These are phyloP conservation scores for Talaromyces thailandensis DNA, from an alignment of 495 filamentous ascomycete species.

Conservation along the genomic window DNA sequence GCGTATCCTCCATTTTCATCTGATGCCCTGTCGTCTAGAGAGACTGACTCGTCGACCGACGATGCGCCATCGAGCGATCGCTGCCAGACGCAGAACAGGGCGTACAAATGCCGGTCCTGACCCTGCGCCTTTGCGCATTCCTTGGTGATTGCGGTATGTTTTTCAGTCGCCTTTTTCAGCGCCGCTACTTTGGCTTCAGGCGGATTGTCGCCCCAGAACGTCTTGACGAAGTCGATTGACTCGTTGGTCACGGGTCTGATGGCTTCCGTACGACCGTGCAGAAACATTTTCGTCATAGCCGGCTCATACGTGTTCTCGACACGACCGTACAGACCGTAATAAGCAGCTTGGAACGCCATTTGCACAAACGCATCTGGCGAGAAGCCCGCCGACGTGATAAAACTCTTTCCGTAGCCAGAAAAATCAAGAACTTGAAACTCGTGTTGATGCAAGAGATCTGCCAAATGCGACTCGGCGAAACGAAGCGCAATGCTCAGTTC, in stretches of 20 bases:
- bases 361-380: slow-evolving; percentile 97
- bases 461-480: slow-evolving; percentile 90
- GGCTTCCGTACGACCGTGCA: slow-evolving; percentile 92
- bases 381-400: slow-evolving; percentile 93
- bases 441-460: slow-evolving; percentile 92
- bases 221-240: slow-evolving; percentile 75
- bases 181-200: slow-evolving; percentile 75
- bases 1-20: slow-evolving; percentile 3
- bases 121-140: slow-evolving; percentile 87
- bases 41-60: slow-evolving; percentile 29
- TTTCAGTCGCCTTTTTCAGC: slow-evolving; percentile 71
- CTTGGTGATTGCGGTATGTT: slow-evolving; percentile 70
- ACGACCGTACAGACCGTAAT: slow-evolving; percentile 93
- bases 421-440: slow-evolving; percentile 94
- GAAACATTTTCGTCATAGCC: slow-evolving; percentile 91
- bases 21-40: background rate
- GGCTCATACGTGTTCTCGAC: slow-evolving; percentile 95
- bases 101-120: slow-evolving; percentile 91
- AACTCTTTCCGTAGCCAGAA: slow-evolving; percentile 83
- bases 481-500: slow-evolving; percentile 85
- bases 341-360: slow-evolving; percentile 98
- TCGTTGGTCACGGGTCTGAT: slow-evolving; percentile 79
- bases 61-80: slow-evolving; percentile 66
- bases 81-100: slow-evolving; percentile 93
- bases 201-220: slow-evolving; percentile 90